Conservation (phyloP, 495 filamentous ascomycete genomes). For the Gamarada debralockiae region DNA sequence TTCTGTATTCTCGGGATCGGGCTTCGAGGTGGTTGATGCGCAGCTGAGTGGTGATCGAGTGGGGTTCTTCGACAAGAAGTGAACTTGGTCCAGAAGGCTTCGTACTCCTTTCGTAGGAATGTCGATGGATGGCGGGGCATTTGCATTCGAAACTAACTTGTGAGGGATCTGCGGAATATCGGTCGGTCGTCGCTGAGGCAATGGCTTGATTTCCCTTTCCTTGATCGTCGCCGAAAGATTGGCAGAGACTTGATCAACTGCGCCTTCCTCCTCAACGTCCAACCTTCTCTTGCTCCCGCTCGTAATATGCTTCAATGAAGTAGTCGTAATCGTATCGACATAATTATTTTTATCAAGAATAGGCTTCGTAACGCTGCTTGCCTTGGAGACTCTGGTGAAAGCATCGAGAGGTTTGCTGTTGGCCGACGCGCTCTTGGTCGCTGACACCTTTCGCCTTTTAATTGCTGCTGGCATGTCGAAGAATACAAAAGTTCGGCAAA, state of each 20-base stretch:
- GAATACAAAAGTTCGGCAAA: slow-evolving; percentile 14
- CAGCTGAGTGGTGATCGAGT: slow-evolving; percentile 8
- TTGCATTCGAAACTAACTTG: slow-evolving; percentile 4
- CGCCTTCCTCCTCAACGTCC: slow-evolving; percentile 18
- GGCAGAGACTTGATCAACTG: background rate
- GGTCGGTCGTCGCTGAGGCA: slow-evolving; percentile 5
- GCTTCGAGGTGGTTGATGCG: background rate
- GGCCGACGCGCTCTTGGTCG: slow-evolving; percentile 5
- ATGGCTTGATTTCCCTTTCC: slow-evolving; percentile 8
- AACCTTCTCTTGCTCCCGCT: slow-evolving; percentile 19
- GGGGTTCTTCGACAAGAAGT: slow-evolving; percentile 16
- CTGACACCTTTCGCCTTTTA: slow-evolving; percentile 21
- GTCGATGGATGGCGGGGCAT: background rate
- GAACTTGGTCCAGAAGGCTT: slow-evolving; percentile 19
- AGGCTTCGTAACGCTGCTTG: slow-evolving; percentile 11
- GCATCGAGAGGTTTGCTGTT: slow-evolving; percentile 10
- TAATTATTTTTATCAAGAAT: slow-evolving; percentile 16
- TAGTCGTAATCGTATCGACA: slow-evolving; percentile 4
- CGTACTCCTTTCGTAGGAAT: slow-evolving; percentile 26
- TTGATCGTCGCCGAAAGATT: background rate
- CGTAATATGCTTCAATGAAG: background rate
- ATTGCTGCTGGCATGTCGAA: slow-evolving; percentile 23
- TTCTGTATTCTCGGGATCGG: slow-evolving; percentile 1
- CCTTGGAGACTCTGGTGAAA: slow-evolving; percentile 26
- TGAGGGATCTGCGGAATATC: slow-evolving; percentile 16